Base-by-base conservation (phyloP, 768 basidiomycete genomes). In the Lepiota brunneoincarnata region DNA sequence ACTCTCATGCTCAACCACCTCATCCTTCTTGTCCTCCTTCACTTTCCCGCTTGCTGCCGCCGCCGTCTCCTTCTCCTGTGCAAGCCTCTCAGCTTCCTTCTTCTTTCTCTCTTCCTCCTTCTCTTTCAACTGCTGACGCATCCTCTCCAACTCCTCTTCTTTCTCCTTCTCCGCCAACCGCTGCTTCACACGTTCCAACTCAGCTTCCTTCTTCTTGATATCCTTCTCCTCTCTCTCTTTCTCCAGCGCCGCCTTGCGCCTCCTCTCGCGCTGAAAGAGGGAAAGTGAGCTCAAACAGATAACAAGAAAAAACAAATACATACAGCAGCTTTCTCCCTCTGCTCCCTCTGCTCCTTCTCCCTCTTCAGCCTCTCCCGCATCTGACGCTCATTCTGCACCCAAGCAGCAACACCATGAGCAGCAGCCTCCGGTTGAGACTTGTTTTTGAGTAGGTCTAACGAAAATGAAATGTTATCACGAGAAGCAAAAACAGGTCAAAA, bases 361-460 rank as follows among this genome's bases (percentile, higher is more conserved):
- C 79, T 78, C 72, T 79, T 77, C 56, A 91, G 71, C 59, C 85
- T 78, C 69, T 88, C 89, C 58, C 79, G 77, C 76, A 92, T 82
- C 68, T 84, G 82, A 58, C 88, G 79, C 72, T 93, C 91, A 49
- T 76, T 74, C 47, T 79, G 68, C 14, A 93, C 89, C 92, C 92
- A 95, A 36, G 72, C 77, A 1, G 74, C 75, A 18, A 84, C 85
- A 11, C 80, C 83, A 18, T 75, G 71, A 2, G 90, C 86, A 21
- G 91, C 91, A 1, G 77, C 75, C 62, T 91, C 87, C 2, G 92
- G 91, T 50, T 87, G 76, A 18, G 86, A 84, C 72, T 95, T 94
- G 73, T 92, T 86, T 70, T 87, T 86, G 54, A 96, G 75, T 55
- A 95, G 64, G 70, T 91, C 88, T 90, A 60, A 39, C 35, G 38